phyloP scores from a whole-genome alignment of 768 basidiomycete genomes.

The Phylloporus arenicola region DNA sequence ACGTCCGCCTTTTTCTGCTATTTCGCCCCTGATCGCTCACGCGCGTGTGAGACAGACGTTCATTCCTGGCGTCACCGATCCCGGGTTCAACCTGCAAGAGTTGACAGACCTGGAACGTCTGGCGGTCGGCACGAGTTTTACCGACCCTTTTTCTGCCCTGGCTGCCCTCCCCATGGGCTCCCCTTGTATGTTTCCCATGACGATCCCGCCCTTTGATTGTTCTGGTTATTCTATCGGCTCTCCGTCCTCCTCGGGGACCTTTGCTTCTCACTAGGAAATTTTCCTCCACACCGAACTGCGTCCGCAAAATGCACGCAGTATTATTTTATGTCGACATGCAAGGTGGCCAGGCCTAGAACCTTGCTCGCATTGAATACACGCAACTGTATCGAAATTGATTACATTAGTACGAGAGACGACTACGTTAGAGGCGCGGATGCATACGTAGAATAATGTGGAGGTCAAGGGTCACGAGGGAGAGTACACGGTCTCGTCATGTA shows the following conservation, averaged over 20 bases:
- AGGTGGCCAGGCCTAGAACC: background rate
- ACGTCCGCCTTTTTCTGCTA: background rate
- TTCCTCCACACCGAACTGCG: background rate
- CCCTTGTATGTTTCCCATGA: background rate
- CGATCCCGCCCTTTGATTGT: slow-evolving; percentile 20
- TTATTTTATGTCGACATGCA: background rate
- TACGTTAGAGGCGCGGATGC: background rate
- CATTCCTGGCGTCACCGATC: background rate
- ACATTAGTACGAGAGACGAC: background rate
- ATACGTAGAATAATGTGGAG: background rate
- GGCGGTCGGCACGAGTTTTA: slow-evolving; percentile 17
- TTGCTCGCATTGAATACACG: background rate
- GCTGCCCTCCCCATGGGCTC: background rate
- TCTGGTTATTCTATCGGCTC: slow-evolving; percentile 8
- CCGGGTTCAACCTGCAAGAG: slow-evolving; percentile 6
- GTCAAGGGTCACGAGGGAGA: background rate
- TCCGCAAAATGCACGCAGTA: background rate
- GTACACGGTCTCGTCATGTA: background rate
- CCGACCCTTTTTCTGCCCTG: slow-evolving; percentile 19
- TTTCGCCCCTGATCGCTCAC: background rate
- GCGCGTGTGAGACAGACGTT: slow-evolving; percentile 1
- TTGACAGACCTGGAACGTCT: slow-evolving; percentile 16
- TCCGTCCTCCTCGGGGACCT: slow-evolving; percentile 6
- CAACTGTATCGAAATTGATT: background rate
- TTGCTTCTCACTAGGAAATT: slow-evolving; percentile 1